phyloP scores from a whole-genome alignment of 2,329 filamentous ascomycete species.

The Fusarium sacchari region DNA sequence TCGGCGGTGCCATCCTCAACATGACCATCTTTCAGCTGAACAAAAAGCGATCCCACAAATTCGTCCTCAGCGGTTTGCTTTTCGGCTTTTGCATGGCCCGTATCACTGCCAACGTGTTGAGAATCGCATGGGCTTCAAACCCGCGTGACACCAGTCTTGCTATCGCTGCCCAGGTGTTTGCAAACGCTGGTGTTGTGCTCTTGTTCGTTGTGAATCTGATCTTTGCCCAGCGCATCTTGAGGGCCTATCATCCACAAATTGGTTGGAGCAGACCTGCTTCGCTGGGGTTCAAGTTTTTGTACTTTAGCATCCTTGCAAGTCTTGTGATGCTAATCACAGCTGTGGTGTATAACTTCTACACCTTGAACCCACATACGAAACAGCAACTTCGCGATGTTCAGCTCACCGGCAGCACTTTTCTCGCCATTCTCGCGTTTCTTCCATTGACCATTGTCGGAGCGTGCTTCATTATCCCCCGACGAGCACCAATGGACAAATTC shows the following conservation, averaged over 20 bases:
- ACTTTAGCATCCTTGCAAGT: slow-evolving; percentile 65
- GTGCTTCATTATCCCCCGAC: slow-evolving; percentile 62
- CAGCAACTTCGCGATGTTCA: slow-evolving; percentile 70
- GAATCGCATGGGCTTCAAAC: slow-evolving; percentile 62
- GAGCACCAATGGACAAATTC: slow-evolving; percentile 57
- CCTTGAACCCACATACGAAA: slow-evolving; percentile 61
- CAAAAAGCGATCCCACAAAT: slow-evolving; percentile 62
- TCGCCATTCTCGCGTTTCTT: slow-evolving; percentile 66
- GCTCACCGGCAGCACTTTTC: slow-evolving; percentile 72
- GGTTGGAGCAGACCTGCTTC: slow-evolving; percentile 72
- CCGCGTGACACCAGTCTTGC: slow-evolving; percentile 54
- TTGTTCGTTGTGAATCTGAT: slow-evolving; percentile 83
- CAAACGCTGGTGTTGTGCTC: slow-evolving; percentile 77
- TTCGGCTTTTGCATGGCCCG: slow-evolving; percentile 70
- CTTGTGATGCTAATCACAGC: slow-evolving; percentile 74
- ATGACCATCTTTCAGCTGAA: slow-evolving; percentile 67
- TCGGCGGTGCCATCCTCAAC: slow-evolving; percentile 63
- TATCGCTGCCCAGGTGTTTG: slow-evolving; percentile 74
- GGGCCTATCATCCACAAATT: slow-evolving; percentile 74
- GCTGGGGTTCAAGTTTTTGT: slow-evolving; percentile 65
- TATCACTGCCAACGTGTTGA: slow-evolving; percentile 60
- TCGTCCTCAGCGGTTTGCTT: slow-evolving; percentile 65
- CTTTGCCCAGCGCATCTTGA: slow-evolving; percentile 78
- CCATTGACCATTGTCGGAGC: slow-evolving; percentile 66
- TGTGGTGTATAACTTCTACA: slow-evolving; percentile 74